Conservation (phyloP, 257 asterid genomes). For the Solanum medicagineum region DNA sequence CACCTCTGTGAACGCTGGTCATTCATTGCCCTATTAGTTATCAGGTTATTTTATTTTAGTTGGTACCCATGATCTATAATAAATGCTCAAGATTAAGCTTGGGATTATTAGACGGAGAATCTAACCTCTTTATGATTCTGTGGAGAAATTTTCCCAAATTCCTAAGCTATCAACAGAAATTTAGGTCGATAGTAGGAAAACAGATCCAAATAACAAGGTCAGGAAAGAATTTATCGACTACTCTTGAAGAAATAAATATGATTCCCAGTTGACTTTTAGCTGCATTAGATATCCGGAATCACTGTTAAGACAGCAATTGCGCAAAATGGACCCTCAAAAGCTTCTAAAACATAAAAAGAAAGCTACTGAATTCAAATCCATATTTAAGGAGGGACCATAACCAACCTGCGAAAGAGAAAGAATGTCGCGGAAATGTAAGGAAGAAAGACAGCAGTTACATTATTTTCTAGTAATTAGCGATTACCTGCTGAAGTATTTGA, state of each 20-base stretch:
- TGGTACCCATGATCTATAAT: neutral
- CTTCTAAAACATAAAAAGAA: neutral
- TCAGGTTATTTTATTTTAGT: neutral
- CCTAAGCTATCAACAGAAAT: neutral
- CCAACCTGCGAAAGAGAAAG: neutral
- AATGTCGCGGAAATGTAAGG: neutral
- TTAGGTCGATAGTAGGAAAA: neutral
- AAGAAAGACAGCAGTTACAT: neutral
- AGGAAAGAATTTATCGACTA: neutral
- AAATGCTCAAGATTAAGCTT: neutral
- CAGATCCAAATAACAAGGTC: neutral
- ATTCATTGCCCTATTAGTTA: neutral
- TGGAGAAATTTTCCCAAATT: neutral
- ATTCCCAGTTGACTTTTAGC: neutral
- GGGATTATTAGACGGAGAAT: neutral
- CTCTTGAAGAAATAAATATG: neutral
- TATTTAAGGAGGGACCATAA: neutral
- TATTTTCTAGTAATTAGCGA: neutral
- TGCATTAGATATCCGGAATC: neutral
- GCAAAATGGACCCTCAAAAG: neutral
- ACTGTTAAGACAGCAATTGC: neutral
- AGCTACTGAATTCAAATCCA: neutral
- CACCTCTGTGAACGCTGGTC: neutral
- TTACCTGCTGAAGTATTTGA: slow-evolving; percentile 67
- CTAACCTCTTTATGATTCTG: neutral